phyloP scores from a whole-genome alignment of 2,329 filamentous ascomycete genomes.

The Bipolaris gigantea region DNA sequence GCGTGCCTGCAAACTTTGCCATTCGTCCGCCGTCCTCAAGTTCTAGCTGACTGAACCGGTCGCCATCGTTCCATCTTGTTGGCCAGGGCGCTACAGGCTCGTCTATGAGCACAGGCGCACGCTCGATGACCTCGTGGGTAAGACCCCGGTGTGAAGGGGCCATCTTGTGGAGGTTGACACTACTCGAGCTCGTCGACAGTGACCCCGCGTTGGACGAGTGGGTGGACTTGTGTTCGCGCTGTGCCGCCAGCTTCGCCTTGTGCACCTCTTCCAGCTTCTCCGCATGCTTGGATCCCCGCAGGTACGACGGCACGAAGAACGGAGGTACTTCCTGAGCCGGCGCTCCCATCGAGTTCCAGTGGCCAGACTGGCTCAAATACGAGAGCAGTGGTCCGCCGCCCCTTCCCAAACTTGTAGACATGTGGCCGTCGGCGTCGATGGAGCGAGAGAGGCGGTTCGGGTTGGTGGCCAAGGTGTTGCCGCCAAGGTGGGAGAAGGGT shows the following conservation, averaged over 20 bases:
- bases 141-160: slow-evolving; percentile 72
- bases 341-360: slow-evolving; percentile 34
- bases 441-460: slow-evolving; percentile 43
- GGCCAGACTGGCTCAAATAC: slow-evolving; percentile 53
- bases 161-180: slow-evolving; percentile 62
- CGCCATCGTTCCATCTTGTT: slow-evolving; percentile 76
- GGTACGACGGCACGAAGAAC: slow-evolving; percentile 85
- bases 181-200: slow-evolving; percentile 60
- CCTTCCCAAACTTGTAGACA: slow-evolving; percentile 48
- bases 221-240: slow-evolving; percentile 48
- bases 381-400: slow-evolving; percentile 47
- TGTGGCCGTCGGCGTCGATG: slow-evolving; percentile 55
- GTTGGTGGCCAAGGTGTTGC: slow-evolving; percentile 45
- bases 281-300: slow-evolving; percentile 76
- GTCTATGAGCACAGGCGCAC: slow-evolving; percentile 61
- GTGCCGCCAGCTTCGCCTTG: slow-evolving; percentile 59
- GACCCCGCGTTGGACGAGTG: slow-evolving; percentile 52
- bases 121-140: slow-evolving; percentile 82
- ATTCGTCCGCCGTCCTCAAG: slow-evolving; percentile 73
- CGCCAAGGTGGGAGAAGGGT: slow-evolving; percentile 60
- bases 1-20: slow-evolving; percentile 61
- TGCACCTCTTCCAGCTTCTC: slow-evolving; percentile 73
- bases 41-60: slow-evolving; percentile 75
- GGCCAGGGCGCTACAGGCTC: slow-evolving; percentile 73
- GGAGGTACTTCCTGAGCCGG: slow-evolving; percentile 40